phyloP scores from a whole-genome alignment of 1,284 basidiomycete species.

The Tilletiaria anomala region DNA sequence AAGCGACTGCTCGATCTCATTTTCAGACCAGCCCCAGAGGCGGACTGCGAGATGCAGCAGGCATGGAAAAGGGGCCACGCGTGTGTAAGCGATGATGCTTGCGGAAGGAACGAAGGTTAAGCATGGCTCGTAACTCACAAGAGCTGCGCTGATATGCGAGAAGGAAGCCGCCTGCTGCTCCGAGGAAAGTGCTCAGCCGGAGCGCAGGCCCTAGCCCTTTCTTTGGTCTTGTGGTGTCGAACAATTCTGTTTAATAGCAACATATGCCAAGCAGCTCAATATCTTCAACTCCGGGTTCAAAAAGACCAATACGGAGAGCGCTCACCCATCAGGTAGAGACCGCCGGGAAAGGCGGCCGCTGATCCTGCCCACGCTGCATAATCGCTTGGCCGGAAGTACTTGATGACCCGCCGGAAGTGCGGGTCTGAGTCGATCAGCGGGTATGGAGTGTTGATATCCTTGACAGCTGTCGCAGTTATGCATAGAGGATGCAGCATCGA shows the following conservation, averaged over 20 bases:
- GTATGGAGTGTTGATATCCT: too few relatives aligned
- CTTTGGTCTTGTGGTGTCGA: conserved; percentile 28
- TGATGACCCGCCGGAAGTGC: conserved; percentile 69
- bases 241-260: conserved; percentile 12
- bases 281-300: neutral
- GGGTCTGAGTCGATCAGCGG: conserved; percentile 62
- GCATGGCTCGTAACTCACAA: neutral
- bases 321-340: conserved; percentile 46
- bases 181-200: conserved; percentile 27
- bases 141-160: neutral
- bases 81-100: neutral
- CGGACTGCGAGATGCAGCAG: conserved; percentile 51
- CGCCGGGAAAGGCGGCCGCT: conserved; percentile 63
- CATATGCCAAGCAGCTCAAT: neutral
- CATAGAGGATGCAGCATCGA: too few relatives aligned
- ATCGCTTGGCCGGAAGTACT: conserved; percentile 78
- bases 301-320: neutral
- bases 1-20: conserved; percentile 43
- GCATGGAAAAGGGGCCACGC: conserved; percentile 4
- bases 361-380: conserved; percentile 68
- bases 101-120: neutral
- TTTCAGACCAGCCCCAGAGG: conserved; percentile 94
- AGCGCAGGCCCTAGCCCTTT: conserved; percentile 18
- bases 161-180: neutral
- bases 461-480: too few relatives aligned